A percentile compares a stretch with the other conserved stretches of the same genome.
Conservation (phyloP, 805 yeast species). For the Metschnikowia baotianmanensis region DNA sequence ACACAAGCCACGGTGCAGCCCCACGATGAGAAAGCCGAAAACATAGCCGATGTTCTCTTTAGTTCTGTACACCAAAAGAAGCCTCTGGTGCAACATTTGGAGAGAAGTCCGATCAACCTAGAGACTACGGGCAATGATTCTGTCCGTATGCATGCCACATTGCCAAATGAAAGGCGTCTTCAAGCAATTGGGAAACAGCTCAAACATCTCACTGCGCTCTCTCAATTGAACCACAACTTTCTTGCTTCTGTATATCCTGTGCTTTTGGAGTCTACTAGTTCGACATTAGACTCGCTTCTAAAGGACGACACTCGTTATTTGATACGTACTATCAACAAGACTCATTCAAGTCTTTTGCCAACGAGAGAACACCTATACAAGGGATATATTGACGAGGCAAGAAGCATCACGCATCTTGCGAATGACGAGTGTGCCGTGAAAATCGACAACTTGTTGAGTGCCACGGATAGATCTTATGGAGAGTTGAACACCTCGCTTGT, state of each 20-base stretch:
- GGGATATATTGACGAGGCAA: conserved; percentile 34
- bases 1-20: background rate
- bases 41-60: conserved; percentile 10
- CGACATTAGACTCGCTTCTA: conserved; percentile 5
- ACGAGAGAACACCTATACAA: conserved; percentile 32
- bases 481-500: conserved; percentile 72
- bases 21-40: conserved; percentile 3
- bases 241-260: conserved; percentile 12
- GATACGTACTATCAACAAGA: conserved; percentile 18
- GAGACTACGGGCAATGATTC: conserved; percentile 5
- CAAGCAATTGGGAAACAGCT: background rate
- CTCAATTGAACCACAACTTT: conserved; percentile 8
- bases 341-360: conserved; percentile 35
- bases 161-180: background rate
- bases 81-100: conserved; percentile 6
- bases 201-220: conserved; percentile 2
- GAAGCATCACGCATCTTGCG: conserved; percentile 33
- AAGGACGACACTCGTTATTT: conserved; percentile 7
- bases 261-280: conserved; percentile 5
- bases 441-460: conserved; percentile 59
- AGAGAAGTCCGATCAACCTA: background rate
- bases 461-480: conserved; percentile 66
- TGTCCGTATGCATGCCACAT: background rate
- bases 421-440: conserved; percentile 48
- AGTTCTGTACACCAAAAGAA: conserved; percentile 3